Percentiles rank a stretch among this genome's conserved stretches.
These are phyloP conservation scores for Kwoniella sp. DNA, from an alignment of 768 basidiomycete species.

Conservation along the genomic window DNA sequence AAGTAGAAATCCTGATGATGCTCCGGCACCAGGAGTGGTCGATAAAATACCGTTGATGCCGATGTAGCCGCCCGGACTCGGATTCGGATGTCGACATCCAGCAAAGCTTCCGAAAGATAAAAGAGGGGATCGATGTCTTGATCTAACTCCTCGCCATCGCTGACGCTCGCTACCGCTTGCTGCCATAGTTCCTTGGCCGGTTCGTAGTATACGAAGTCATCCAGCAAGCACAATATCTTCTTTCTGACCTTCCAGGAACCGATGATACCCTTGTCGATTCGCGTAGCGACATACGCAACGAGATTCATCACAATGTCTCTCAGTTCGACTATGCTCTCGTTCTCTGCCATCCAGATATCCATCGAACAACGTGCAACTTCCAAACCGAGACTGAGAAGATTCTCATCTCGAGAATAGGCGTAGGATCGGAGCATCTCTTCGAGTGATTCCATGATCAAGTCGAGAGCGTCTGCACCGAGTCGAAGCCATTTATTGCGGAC, in stretches of 20 bases:
- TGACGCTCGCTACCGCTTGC: constrained; percentile 31
- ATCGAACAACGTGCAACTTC: constrained; percentile 68
- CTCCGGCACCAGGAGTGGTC: constrained; percentile 71
- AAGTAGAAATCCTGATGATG: constrained; percentile 64
- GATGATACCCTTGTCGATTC: constrained; percentile 58
- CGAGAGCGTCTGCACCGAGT: constrained; percentile 62
- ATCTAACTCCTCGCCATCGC: constrained; percentile 32
- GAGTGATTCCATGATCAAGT: constrained; percentile 63
- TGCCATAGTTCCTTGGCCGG: constrained; percentile 63
- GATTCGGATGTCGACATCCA: constrained; percentile 76
- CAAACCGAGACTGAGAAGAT: constrained; percentile 63
- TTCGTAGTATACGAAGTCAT: constrained; percentile 66
- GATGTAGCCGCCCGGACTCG: constrained; percentile 74
- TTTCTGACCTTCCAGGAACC: constrained; percentile 68
- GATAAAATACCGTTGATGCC: constrained; percentile 61
- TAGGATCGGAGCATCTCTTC: constrained; percentile 63
- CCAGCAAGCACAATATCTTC: constrained; percentile 66
- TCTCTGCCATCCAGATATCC: constrained; percentile 62
- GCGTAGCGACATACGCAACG: constrained; percentile 62
- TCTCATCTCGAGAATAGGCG: constrained; percentile 62
- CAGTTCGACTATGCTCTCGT: constrained; percentile 54
- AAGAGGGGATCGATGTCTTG: constrained; percentile 55
- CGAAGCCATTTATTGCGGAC: constrained; percentile 64
- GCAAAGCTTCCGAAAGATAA: constrained; percentile 61
- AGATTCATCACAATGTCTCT: constrained; percentile 61